phyloP scores from a whole-genome alignment of 2,329 filamentous ascomycete species.

The Epichloe gansuensis region DNA sequence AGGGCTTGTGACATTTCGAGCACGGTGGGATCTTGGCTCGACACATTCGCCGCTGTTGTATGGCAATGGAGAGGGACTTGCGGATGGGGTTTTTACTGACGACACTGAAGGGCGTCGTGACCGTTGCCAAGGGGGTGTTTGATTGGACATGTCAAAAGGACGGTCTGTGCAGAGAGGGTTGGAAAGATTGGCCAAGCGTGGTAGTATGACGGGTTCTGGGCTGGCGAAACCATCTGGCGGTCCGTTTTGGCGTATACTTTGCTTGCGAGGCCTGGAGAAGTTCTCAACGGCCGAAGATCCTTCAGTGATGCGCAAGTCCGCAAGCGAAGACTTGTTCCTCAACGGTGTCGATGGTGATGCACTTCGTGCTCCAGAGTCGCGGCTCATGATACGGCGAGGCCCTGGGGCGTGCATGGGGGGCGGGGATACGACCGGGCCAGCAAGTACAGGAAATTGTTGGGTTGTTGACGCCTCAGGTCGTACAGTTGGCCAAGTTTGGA shows the following conservation, averaged over 20 bases:
- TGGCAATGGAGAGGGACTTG: conserved; percentile 29
- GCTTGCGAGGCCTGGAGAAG: conserved; percentile 46
- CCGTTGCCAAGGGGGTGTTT: conserved; percentile 27
- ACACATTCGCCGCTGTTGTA: conserved; percentile 28
- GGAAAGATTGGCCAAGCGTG: conserved; percentile 14
- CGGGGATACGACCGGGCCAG: neutral
- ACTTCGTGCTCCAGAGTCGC: conserved; percentile 13
- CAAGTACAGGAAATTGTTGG: conserved; percentile 1
- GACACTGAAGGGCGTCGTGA: conserved; percentile 34
- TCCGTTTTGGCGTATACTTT: conserved; percentile 34
- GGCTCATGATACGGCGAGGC: conserved; percentile 5
- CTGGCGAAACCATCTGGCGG: conserved; percentile 1
- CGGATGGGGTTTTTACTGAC: conserved; percentile 33
- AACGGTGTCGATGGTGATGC: conserved; percentile 19
- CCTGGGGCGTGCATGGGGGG: conserved; percentile 8
- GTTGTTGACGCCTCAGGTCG: neutral
- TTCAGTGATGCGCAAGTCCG: conserved; percentile 23
- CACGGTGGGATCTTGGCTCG: conserved; percentile 19
- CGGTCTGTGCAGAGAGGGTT: conserved; percentile 15
- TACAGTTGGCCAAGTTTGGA: conserved; percentile 1
- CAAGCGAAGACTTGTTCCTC: conserved; percentile 19
- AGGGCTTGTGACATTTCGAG: conserved; percentile 16
- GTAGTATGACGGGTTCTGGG: conserved; percentile 19
- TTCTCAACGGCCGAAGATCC: conserved; percentile 33
- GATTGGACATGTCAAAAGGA: conserved; percentile 17